phyloP scores from a whole-genome alignment of 139 green algal genomes.

The Coelastrella sp. region DNA sequence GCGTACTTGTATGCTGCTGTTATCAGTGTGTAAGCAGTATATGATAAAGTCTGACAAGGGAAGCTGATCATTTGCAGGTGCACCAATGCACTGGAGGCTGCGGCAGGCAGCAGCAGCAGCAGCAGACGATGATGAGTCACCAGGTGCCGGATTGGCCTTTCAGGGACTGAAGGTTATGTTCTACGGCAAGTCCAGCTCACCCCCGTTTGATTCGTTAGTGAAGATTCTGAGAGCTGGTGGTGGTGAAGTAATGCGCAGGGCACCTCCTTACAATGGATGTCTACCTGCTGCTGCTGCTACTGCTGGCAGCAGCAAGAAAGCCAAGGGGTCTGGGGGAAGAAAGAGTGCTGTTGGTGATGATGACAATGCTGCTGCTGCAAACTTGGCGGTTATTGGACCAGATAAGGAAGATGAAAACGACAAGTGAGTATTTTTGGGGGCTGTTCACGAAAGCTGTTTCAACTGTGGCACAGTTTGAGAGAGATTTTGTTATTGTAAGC shows the following conservation, averaged over 20 bases:
- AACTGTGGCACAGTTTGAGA: no score
- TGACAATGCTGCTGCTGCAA: not conserved
- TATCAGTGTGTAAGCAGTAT: not conserved
- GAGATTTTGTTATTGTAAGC: no score
- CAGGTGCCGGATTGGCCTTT: not conserved
- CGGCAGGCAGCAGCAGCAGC: not conserved
- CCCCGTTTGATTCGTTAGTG: not conserved
- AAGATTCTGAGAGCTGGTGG: conserved; percentile 26
- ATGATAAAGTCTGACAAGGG: not conserved
- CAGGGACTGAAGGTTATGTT: conserved; percentile 17
- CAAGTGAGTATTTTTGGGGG: not conserved
- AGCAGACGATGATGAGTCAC: not conserved
- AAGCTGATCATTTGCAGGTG: not conserved
- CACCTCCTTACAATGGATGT: not conserved
- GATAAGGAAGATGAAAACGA: conserved; percentile 18
- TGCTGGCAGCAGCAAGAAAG: not conserved
- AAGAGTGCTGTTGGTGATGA: not conserved
- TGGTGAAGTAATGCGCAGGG: not conserved
- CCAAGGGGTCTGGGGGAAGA: not conserved
- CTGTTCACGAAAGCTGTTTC: not conserved
- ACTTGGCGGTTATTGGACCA: conserved; percentile 18
- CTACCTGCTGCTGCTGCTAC: conserved; percentile 6
- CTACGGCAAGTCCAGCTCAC: conserved; percentile 26
- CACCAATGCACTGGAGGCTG: conserved; percentile 14
- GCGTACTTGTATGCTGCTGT: not conserved